Base-by-base conservation (phyloP, 352 stramenopile species). In the Elongisporangium prolatum region DNA sequence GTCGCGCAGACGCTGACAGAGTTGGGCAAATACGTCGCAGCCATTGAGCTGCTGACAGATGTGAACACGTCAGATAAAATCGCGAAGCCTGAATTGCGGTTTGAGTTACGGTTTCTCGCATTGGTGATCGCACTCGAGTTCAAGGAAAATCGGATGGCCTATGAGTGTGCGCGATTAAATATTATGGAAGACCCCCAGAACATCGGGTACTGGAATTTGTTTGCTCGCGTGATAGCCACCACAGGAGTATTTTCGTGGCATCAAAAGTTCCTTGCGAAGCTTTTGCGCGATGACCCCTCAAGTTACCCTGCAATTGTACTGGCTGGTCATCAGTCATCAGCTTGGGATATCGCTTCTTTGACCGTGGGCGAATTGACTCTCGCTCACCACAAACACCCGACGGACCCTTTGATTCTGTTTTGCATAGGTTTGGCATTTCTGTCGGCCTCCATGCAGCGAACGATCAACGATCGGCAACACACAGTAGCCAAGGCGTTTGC, bases 11-110 rank as follows among this genome's bases (percentile, higher is more conserved):
- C 85, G 11, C 71, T 95, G 24, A 92, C 83, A 0, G 83, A 93
- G 48, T 40, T 91, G 20, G 83, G 78, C 50, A 92, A 95, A 55
- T 89, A 92, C 55, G 81, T 91, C 9, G 84, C 83, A 11, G 85
- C 85, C 13, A 92, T 95, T 44, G 85, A 95, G 56, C 67, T 95
- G 17, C 72, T 95, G 21, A 95, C 84, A 1, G 85, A 95, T 48
- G 83, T 95, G 52, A 95, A 95, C 64, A 90, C 83, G 20, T 92
- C 81, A 0, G 80, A 93, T 60, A 95, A 95, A 62, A 88, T 95
- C 20, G 72, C 75, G 14, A 70, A 90, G 50, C 77, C 80, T 8
- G 71, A 76, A 7, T 55, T 90, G 38, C 79, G 85, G 24, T 95
- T 93, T 50, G 83, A 95, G 60, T 52, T 95, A 18, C 81, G 85